Conservation (phyloP, 139 green algal genomes). For the Eudorina sp. region DNA sequence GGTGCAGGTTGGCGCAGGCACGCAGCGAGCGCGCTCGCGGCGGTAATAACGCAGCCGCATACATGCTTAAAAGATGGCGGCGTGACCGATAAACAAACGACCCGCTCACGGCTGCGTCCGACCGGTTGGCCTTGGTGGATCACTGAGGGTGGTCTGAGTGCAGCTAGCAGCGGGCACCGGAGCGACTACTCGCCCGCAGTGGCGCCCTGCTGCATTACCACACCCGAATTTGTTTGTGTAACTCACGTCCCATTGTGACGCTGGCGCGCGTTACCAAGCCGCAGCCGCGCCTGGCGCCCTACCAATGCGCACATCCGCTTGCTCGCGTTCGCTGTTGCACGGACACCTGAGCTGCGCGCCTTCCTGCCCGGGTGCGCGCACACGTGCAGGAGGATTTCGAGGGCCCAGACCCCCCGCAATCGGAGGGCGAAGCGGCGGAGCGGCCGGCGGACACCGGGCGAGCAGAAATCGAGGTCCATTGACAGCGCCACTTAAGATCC, state of each 20-base stretch:
- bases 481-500: too few relatives aligned
- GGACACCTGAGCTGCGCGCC: background rate
- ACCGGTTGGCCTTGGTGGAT: too few relatives aligned
- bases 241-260: background rate
- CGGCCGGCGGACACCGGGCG: background rate
- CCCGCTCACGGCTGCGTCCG: too few relatives aligned
- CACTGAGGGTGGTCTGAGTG: too few relatives aligned
- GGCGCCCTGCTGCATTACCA: too few relatives aligned
- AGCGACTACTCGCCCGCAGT: too few relatives aligned
- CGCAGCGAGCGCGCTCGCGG: background rate
- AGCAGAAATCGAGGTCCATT: slow-evolving; percentile 22
- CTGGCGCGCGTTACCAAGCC: background rate
- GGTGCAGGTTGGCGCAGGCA: background rate
- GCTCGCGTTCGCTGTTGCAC: too few relatives aligned
- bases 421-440: background rate
- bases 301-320: background rate
- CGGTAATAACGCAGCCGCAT: too few relatives aligned
- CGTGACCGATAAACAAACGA: too few relatives aligned
- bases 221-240: background rate
- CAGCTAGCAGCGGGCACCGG: too few relatives aligned
- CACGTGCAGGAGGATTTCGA: slow-evolving; percentile 14
- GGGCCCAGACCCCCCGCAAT: background rate
- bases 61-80: too few relatives aligned
- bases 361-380: too few relatives aligned
- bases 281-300: background rate